Base-by-base conservation (phyloP, 2,329 filamentous ascomycete species). In the Phialocephala sp. region DNA sequence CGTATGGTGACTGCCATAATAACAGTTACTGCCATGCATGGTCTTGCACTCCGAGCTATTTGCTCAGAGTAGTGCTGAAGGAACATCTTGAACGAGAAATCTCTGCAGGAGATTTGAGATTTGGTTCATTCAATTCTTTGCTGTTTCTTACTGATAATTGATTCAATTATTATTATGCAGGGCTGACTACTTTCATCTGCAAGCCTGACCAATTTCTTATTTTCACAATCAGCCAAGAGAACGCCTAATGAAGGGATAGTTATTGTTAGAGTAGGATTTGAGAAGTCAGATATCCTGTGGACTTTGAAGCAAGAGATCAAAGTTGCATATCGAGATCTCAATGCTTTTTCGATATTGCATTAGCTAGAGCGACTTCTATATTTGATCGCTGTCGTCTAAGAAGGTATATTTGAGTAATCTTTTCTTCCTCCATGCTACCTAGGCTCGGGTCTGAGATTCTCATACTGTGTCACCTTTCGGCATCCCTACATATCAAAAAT, bases 321-420 rank as follows among this genome's bases (percentile, higher is more conserved):
- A n/a, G n/a, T n/a, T n/a, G n/a, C n/a, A n/a, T n/a, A n/a, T n/a
- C n/a, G n/a, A n/a, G 66, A 72, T 59, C 63, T 71, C 12, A 41
- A 69, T 24, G 58, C 65, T 1, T 60, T 70, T 37, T 67, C 68
- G 3, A 61, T 56, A 1, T 77, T 77, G 74, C 71, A 67, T 2
- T 67, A 76, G 22, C 71, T 83, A 4, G 79, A 83, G 66, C 71
- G 77, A 54, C 72, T 82, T 9, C 80, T 80, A 0, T 83, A 81
- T 65, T 66, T 78, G 9, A 68, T 57, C n/a, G 64, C 64, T 36
- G 52, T 66, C 14, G 61, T 70, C 36, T 41, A 76, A 60, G 70
- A 69, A 68, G 62, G 67, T 70, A 63, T 18, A 18, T 18, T 1
- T 11, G 18, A 4, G 3, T 18, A 24, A 27, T 37, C n/a, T 15